Conservation (phyloP, 306 rosid genomes). For the Datisca glomerata region DNA sequence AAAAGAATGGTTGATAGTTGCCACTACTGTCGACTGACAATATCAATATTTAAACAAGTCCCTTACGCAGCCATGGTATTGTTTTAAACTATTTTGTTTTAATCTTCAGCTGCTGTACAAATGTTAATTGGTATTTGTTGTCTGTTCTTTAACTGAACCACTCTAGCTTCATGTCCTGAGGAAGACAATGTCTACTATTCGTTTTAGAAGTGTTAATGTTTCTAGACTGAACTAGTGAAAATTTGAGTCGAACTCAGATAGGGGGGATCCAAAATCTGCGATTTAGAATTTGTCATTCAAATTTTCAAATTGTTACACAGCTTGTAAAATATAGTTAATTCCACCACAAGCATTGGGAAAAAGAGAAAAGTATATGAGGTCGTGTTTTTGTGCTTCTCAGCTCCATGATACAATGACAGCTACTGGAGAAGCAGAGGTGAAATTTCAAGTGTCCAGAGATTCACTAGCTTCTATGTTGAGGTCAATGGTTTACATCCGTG, state of each 20-base stretch:
- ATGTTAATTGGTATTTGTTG: no score
- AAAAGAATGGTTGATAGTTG: no score
- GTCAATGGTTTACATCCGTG: conserved; percentile 54
- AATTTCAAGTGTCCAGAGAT: conserved; percentile 72
- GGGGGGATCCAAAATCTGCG: neutral
- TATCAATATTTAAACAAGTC: no score
- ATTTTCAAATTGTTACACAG: neutral
- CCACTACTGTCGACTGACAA: no score
- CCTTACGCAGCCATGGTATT: no score
- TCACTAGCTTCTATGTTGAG: conserved; percentile 58
- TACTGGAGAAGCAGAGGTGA: conserved; percentile 61
- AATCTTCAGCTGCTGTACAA: no score
- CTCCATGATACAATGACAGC: conserved; percentile 64
- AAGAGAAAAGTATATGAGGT: neutral
- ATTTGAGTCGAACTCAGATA: conserved; percentile 24
- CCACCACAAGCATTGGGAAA: neutral
- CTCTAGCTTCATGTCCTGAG: no score
- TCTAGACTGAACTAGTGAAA: no score
- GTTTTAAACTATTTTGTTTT: no score
- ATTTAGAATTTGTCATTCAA: neutral
- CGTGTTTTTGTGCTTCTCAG: conserved; percentile 22
- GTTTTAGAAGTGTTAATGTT: no score
- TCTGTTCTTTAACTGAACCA: no score
- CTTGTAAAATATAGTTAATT: neutral
- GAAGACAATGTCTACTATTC: no score